Evolutionary conservation across 2,329 filamentous ascomycete species (phyloP).

Genomic region (Atkinsonella texensis): DNA sequence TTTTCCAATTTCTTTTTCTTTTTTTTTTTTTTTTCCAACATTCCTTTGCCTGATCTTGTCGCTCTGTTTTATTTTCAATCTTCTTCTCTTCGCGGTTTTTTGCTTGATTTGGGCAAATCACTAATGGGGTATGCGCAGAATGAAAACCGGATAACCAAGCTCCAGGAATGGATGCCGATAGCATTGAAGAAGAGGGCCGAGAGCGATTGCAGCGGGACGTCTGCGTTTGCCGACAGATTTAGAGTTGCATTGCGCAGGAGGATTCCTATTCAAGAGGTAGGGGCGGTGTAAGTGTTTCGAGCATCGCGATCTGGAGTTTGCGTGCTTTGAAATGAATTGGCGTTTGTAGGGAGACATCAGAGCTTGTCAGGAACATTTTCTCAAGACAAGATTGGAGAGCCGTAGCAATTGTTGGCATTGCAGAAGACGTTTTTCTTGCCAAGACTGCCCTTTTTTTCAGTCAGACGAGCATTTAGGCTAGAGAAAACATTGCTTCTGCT

Average conservation of each 20-base stretch:
- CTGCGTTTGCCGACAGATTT: constrained; percentile 41
- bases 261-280: constrained; percentile 6
- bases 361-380: not conserved
- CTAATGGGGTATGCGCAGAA: constrained; percentile 26
- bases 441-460: too few species aligned
- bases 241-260: constrained; percentile 32
- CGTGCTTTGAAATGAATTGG: too few species aligned
- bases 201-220: constrained; percentile 42
- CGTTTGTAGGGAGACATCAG: not conserved
- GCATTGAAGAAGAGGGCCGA: constrained; percentile 40
- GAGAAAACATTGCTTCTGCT: too few species aligned
- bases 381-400: too few species aligned
- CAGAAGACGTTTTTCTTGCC: too few species aligned
- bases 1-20: not conserved
- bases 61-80: too few species aligned
- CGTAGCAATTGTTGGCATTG: too few species aligned
- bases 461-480: too few species aligned
- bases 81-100: too few species aligned
- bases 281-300: not conserved
- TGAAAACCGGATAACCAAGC: constrained; percentile 51
- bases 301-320: too few species aligned
- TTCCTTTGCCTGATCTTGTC: not conserved
- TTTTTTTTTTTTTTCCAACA: not conserved
- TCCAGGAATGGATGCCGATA: constrained; percentile 48
- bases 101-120: not conserved